phyloP scores from a whole-genome alignment of 192 early-diverging fungal genomes.

The Dissophora globulifera region DNA sequence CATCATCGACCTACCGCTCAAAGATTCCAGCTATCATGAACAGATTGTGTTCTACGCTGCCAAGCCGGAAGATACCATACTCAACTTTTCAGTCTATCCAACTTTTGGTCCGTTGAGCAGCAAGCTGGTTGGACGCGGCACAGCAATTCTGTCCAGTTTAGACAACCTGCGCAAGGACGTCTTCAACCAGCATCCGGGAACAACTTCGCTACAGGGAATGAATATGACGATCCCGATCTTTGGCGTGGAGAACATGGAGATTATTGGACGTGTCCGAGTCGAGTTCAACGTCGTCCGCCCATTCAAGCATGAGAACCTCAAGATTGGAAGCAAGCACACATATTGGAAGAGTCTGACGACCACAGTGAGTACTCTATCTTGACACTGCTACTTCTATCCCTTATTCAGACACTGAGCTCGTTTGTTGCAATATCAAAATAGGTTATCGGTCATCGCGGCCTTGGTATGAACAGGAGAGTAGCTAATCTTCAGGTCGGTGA shows the following conservation, averaged over 20 bases:
- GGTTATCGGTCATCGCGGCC: conserved; percentile 91
- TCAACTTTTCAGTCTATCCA: conserved; percentile 68
- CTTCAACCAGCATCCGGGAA: conserved; percentile 54
- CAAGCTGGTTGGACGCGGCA: conserved; percentile 66
- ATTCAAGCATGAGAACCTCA: conserved; percentile 69
- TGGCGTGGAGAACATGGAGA: conserved; percentile 55
- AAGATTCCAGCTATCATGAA: conserved; percentile 62
- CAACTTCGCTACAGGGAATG: conserved; percentile 61
- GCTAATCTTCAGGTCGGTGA: conserved; percentile 85
- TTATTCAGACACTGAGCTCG: neutral
- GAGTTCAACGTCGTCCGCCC: conserved; percentile 74
- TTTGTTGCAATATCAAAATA: too few relatives aligned
- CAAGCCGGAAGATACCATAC: conserved; percentile 58
- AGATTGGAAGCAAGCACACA: conserved; percentile 61
- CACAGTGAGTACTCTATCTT: conserved; percentile 59
- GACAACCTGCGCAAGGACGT: conserved; percentile 51
- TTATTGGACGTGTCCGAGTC: conserved; percentile 65
- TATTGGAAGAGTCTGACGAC: conserved; percentile 71
- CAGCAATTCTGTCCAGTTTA: conserved; percentile 61
- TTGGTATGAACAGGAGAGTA: conserved; percentile 81
- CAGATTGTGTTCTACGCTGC: conserved; percentile 66
- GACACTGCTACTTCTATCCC: neutral
- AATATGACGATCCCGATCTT: conserved; percentile 70
- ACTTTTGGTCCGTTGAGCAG: conserved; percentile 60
- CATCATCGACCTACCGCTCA: conserved; percentile 64